Percentiles rank a stretch among this genome's conserved stretches.
These are phyloP conservation scores for Kuraishia molischiana DNA, from an alignment of 805 yeast genomes.

Conservation along the genomic window DNA sequence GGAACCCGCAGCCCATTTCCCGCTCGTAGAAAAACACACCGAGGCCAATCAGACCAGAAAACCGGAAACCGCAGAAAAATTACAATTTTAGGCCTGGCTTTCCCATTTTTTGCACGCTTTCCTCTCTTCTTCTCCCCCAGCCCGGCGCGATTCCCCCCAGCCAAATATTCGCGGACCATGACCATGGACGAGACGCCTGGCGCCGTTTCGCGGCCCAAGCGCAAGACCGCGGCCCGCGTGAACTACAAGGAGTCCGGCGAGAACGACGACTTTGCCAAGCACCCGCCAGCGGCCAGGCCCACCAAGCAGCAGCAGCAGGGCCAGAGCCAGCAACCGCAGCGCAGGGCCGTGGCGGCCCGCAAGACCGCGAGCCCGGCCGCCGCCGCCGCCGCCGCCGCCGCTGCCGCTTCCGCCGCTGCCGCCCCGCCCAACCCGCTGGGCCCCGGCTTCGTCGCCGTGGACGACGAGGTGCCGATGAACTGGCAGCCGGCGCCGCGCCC, in stretches of 20 bases:
- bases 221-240: slow-evolving; percentile 20
- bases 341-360: background rate
- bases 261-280: slow-evolving; percentile 3
- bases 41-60: no score
- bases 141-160: no score
- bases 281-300: background rate
- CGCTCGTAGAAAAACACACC: no score
- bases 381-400: background rate
- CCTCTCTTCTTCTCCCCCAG: no score
- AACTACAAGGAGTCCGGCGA: slow-evolving; percentile 24
- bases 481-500: slow-evolving; percentile 37
- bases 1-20: no score
- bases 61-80: no score
- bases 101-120: no score
- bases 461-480: slow-evolving; percentile 30
- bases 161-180: no score
- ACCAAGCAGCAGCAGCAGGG: slow-evolving; percentile 2
- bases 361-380: slow-evolving; percentile 1
- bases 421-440: background rate
- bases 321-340: no score
- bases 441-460: slow-evolving; percentile 15
- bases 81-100: no score
- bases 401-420: no score
- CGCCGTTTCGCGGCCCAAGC: slow-evolving; percentile 17
- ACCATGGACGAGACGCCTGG: no score